Conservation (phyloP, 495 filamentous ascomycete species). For the Neurospora intermedia region DNA sequence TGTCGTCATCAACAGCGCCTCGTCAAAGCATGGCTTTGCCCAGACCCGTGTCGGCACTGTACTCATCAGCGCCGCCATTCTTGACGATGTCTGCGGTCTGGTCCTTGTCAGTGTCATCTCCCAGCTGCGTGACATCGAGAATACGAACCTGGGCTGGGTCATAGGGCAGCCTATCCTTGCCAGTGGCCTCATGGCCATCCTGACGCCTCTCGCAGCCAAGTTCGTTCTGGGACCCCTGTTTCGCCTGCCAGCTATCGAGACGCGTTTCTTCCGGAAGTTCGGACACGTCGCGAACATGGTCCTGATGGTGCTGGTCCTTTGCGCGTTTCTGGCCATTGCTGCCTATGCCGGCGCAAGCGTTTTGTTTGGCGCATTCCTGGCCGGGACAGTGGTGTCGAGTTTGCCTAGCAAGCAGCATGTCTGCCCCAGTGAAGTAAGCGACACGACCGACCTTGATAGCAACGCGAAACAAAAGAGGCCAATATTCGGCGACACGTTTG, state of each 20-base stretch:
- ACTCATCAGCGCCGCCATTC: conserved; percentile 61
- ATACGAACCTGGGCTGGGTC: conserved; percentile 14
- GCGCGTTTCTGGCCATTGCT: conserved; percentile 14
- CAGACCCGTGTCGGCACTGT: conserved; percentile 58
- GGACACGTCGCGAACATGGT: conserved; percentile 7
- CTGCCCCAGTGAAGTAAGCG: background rate
- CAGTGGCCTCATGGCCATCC: conserved; percentile 12
- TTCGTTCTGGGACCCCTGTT: conserved; percentile 8
- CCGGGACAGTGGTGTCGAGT: conserved; percentile 44
- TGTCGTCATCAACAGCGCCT: conserved; percentile 48
- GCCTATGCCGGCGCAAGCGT: conserved; percentile 50
- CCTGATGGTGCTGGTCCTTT: conserved; percentile 11
- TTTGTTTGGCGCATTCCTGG: conserved; percentile 61
- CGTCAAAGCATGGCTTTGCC: conserved; percentile 34
- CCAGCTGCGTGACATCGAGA: conserved; percentile 27
- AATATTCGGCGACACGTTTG: conserved; percentile 37
- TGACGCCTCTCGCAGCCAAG: conserved; percentile 15
- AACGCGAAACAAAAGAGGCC: conserved; percentile 14
- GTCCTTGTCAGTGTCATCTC: conserved; percentile 62
- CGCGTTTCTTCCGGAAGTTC: background rate
- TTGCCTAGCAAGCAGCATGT: conserved; percentile 1
- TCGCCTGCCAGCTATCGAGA: conserved; percentile 2
- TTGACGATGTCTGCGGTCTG: conserved; percentile 77
- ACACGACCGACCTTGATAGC: background rate
- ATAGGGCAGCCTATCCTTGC: conserved; percentile 19